Evolutionary conservation across 1,139 yeast genomes (phyloP), one percentile per base, ranked within the genome.

Genomic region (Lodderomyces elongisporus): DNA sequence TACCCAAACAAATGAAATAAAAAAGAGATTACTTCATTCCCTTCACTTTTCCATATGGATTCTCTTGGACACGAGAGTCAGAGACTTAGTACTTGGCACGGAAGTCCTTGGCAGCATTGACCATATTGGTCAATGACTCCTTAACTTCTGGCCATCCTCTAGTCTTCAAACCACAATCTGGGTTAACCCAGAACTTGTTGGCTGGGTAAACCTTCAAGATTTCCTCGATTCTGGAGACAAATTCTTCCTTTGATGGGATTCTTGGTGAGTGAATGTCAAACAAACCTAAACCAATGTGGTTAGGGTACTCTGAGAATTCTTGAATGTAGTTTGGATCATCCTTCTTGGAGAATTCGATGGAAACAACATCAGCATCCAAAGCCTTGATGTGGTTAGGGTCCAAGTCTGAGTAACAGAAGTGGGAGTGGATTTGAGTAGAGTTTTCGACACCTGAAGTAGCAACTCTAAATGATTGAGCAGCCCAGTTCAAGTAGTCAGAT

Each of bases 371-470:
- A 54, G 98, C 98, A 68, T 91, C 98, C 65, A 91, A 79, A 52
- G 97, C 96, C 80, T 91, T 89, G 76, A 91, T 91, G 71, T 91
- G 97, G 79, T 85, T 85, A 64, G 97, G 96, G 77, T 91, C 97
- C 70, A 91, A 82, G 70, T 91, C 98, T 44, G 98, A 91, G 87
- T 91, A 91, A 76, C 98, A 91, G 95, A 91, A 91, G 74, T 91
- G 98, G 44, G 98, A 91, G 83, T 91, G 98, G 67, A 91, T 88
- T 76, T 91, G 98, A 56, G 98, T 91, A 50, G 79, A 68, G 77
- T 91, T 84, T 58, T 77, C 77, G 49, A 91, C 98, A 74, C 96
- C 97, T 49, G 97, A 89, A 51, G 98, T 91, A 56, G 98, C 96
- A 55, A 91, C 91, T 78, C 98, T 85, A 93, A 91, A 91, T 55